A percentile compares a stretch with the other conserved stretches of the same genome.
Evolutionary conservation across 208 protist genomes (phyloP).

Genomic region (Acanthamoeba royreba): DNA sequence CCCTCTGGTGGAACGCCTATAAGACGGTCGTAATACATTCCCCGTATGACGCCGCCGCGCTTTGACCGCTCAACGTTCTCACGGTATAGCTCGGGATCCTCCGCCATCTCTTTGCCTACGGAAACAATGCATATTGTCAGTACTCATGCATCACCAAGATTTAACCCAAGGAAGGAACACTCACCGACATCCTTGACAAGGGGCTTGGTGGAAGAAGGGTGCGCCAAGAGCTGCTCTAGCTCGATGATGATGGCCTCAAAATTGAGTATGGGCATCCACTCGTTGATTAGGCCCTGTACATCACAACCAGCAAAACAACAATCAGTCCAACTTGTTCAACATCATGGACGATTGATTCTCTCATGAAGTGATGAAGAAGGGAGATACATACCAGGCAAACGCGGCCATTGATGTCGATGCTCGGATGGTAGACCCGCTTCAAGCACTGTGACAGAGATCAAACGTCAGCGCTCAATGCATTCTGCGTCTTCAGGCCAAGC

Average conservation of each 20-base stretch:
- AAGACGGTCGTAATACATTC: not conserved
- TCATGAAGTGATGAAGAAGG: not conserved
- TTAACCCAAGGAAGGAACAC: not conserved
- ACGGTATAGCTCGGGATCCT: not conserved
- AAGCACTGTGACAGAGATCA: not conserved
- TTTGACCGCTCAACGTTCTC: conserved; percentile 23
- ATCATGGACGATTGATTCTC: not conserved
- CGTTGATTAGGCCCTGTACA: not conserved
- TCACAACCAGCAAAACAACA: too few species aligned
- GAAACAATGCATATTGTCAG: too few species aligned
- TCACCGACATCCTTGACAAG: conserved; percentile 19
- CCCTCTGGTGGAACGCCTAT: not conserved
- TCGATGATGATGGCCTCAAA: conserved; percentile 22
- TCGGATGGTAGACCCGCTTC: conserved; percentile 15
- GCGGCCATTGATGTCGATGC: not conserved
- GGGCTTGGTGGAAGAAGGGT: not conserved
- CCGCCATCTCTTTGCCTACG: not conserved
- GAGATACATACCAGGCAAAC: not conserved
- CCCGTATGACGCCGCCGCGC: not conserved
- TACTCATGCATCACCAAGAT: not conserved
- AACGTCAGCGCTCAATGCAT: not conserved
- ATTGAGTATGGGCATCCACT: conserved; percentile 15
- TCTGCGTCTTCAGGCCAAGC: too few species aligned
- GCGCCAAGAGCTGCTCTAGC: conserved; percentile 5
- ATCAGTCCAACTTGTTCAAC: too few species aligned